Percentiles rank a stretch among this genome's conserved stretches.
phyloP scores from a whole-genome alignment of 257 asterid species.

The Penstemon eatonii region DNA sequence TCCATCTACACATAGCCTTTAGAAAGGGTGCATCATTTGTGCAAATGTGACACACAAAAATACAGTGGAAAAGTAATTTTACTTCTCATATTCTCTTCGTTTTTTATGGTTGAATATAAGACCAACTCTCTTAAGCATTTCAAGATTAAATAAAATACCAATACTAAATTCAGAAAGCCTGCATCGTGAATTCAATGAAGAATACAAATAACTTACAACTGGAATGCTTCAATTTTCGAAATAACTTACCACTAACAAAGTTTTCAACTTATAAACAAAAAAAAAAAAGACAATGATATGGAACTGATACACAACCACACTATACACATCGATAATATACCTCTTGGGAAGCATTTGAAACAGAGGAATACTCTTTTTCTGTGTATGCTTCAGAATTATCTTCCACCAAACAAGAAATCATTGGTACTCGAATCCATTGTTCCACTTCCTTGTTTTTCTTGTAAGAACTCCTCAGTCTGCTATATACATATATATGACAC shows the following conservation, averaged over 20 bases:
- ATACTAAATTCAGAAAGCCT: neutral
- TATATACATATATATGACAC: constrained; percentile 9
- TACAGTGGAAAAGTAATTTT: neutral
- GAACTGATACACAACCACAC: constrained; percentile 2
- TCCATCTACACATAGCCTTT: neutral
- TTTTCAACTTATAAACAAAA: neutral
- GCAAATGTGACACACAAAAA: no score
- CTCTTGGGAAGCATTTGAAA: constrained; percentile 46
- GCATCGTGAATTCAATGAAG: no score
- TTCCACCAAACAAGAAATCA: constrained; percentile 49
- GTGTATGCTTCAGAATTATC: constrained; percentile 37
- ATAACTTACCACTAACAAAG: no score
- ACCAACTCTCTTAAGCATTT: neutral
- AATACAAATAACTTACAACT: neutral
- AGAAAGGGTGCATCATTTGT: no score
- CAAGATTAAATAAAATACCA: neutral
- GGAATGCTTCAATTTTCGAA: neutral
- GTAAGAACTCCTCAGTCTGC: constrained; percentile 50
- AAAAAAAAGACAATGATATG: neutral
- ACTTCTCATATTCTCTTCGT: neutral
- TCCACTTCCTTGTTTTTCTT: constrained; percentile 29
- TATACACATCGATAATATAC: constrained; percentile 25
- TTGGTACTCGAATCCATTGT: constrained; percentile 34
- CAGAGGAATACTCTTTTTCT: constrained; percentile 36
- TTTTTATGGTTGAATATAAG: no score